Base-by-base conservation (phyloP, 495 filamentous ascomycete genomes). In the Aspergillus avenaceus region DNA sequence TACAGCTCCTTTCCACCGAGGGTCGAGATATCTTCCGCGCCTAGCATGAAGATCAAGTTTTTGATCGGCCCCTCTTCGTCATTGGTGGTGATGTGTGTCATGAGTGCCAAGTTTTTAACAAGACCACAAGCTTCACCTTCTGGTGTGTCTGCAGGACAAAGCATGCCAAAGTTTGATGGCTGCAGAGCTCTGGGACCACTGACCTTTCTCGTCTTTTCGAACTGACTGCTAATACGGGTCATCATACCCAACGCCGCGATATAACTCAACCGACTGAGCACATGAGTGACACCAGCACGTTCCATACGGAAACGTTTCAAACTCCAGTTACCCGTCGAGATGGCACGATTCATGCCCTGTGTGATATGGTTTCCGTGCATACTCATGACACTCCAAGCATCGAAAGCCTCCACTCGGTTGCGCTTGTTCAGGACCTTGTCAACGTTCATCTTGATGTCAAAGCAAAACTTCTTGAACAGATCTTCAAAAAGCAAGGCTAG, bases 181-280 rank as follows among this genome's bases (percentile, higher is more conserved):
- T 99, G 93, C 13, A 99, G 75, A 8, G 95, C 93, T 76, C 93
- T 84, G 58, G 93, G 93, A 47, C 95, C 95, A 61, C 83, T 87
- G 54, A 99, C 88, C 65, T 99, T 99, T 55, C 93, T 74, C 2
- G 92, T 96, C 76, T 97, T 97, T 63, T 97, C 93, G 63, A 99
- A 97, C 72, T 97, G 93, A 80, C 88, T 95, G 71, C 84, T 91
- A 57, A 97, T 97, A 58, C 93, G 84, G 9, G 95, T 97, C 95
- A 99, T 97, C 95, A 97, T 97, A 48, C 95, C 95, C n/a, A 99
- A 79, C 9, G 95, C 95, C 56, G 87, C 88, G 70, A 97, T 96
- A 61, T 96, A 99, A 65, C 91, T 97, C 38, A 97, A 73, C 36
- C 93, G 83, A 71, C 91, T 97, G 14, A 99, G 76, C 47, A 99